phyloP scores from a whole-genome alignment of 495 filamentous ascomycete genomes.

The Lasiosphaeriaceae sp. region DNA sequence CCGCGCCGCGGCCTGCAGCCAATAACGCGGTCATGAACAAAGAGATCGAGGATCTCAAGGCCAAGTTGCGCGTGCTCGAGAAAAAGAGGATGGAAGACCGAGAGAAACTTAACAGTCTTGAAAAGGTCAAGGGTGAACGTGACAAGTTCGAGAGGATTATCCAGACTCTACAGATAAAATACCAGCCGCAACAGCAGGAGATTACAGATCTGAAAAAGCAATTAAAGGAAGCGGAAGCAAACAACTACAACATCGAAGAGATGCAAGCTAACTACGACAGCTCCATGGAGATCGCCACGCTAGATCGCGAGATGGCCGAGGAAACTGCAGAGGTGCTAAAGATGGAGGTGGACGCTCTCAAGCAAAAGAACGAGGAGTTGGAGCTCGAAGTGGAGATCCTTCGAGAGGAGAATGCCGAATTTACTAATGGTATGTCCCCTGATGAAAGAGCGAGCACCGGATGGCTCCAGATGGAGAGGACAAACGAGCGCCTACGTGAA shows the following conservation, averaged over 20 bases:
- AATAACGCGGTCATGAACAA: constrained; percentile 48
- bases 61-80: constrained; percentile 73
- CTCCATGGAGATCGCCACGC: constrained; percentile 76
- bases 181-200: constrained; percentile 81
- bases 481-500: constrained; percentile 83
- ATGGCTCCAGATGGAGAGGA: constrained; percentile 86
- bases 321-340: constrained; percentile 80
- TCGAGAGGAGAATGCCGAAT: constrained; percentile 79
- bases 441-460: constrained; percentile 83
- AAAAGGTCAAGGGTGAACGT: constrained; percentile 71
- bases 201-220: constrained; percentile 69
- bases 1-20: constrained; percentile 15
- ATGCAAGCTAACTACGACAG: constrained; percentile 79
- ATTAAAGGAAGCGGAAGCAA: constrained; percentile 68
- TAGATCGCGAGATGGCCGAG: constrained; percentile 96
- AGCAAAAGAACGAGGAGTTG: constrained; percentile 73
- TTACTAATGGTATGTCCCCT: constrained; percentile 76
- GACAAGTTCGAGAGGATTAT: constrained; percentile 88
- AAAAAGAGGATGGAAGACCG: constrained; percentile 79
- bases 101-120: constrained; percentile 78
- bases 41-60: constrained; percentile 75
- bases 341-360: constrained; percentile 74
- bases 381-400: constrained; percentile 84
- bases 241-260: constrained; percentile 63
- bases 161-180: constrained; percentile 86